Evolutionary conservation across 129 eudicot genomes (phyloP), one percentile per base, ranked within the genome.

Genomic region (Pulicaria dysenterica): DNA sequence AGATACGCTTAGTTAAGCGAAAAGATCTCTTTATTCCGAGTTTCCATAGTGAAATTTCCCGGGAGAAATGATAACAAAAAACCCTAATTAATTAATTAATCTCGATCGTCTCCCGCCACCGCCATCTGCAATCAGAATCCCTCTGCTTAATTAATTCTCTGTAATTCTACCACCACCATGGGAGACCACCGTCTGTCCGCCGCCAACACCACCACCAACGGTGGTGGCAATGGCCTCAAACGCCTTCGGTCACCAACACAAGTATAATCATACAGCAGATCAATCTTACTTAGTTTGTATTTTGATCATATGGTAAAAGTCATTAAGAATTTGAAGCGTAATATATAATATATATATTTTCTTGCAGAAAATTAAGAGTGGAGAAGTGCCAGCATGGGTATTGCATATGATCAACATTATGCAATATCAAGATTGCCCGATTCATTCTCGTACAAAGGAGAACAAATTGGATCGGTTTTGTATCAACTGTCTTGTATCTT

Each of bases 401-500:
- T 50, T 42, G 63, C 58, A 77, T 73, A 67, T 84, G 85, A 77
- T 74, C 48, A 48, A 75, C 3, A 65, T 49, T 10, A 41, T 43
- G 56, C 71, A 67, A 24, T 81, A 73, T 16, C 64, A 73, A 39
- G 58, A 59, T 8, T 84, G 88, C 70, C 39, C 34, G 17, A 64
- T 31, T 62, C 88, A 80, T 64, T 63, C 57, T 7, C 56, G 24
- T 19, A 5, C 51, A 4, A 59, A 73, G 58, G 86, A 73, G 2
- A 51, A 77, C 55, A 77, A 72, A 14, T 60, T 75, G 67, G 85
- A 84, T 84, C 80, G 82, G 5, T 84, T 84, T 64, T 84, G 88
- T 51, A 80, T 80, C 3, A 58, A 80, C 15, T 84, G 88, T 64
- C 49, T 49, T 5, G 24, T 7, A 13, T 57, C 88, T 24, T 80